phyloP scores from a whole-genome alignment of 2,329 filamentous ascomycete genomes.

The Zymoseptoria passerinii region DNA sequence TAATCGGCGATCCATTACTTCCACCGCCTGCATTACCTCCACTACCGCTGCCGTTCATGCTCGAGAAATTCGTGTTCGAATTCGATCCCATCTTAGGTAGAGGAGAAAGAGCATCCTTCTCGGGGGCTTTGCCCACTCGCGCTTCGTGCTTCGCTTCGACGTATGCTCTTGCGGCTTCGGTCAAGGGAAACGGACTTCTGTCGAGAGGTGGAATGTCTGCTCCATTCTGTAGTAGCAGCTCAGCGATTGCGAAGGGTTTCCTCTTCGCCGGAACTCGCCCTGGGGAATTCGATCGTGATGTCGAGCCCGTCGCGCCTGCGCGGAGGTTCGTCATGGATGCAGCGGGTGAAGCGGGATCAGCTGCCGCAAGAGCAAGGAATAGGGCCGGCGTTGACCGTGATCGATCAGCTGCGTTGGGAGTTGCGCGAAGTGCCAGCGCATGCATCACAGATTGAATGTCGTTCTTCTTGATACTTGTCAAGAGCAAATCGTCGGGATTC shows the following conservation, averaged over 20 bases:
- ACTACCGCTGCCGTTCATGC: background rate
- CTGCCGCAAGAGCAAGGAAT: conserved; percentile 83
- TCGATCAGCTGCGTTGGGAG: conserved; percentile 77
- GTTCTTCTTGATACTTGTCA: conserved; percentile 92
- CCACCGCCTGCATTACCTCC: background rate
- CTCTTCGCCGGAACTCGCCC: conserved; percentile 27
- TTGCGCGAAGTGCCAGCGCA: conserved; percentile 75
- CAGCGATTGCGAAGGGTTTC: conserved; percentile 73
- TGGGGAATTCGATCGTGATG: conserved; percentile 25
- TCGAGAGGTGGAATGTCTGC: conserved; percentile 70
- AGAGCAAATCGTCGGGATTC: conserved; percentile 80
- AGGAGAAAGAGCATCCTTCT: conserved; percentile 52
- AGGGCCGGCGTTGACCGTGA: conserved; percentile 82
- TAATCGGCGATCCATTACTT: background rate
- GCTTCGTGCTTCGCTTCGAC: conserved; percentile 65
- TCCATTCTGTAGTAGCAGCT: conserved; percentile 87
- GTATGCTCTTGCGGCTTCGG: conserved; percentile 70
- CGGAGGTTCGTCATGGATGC: conserved; percentile 27
- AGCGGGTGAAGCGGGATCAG: conserved; percentile 74
- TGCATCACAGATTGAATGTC: conserved; percentile 91
- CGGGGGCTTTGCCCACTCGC: conserved; percentile 29
- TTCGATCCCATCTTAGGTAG: conserved; percentile 40
- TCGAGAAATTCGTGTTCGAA: conserved; percentile 1
- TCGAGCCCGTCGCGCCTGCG: conserved; percentile 22
- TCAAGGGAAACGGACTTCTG: conserved; percentile 70